phyloP scores from a whole-genome alignment of 805 yeast genomes.

The Danielia oregonensis region DNA sequence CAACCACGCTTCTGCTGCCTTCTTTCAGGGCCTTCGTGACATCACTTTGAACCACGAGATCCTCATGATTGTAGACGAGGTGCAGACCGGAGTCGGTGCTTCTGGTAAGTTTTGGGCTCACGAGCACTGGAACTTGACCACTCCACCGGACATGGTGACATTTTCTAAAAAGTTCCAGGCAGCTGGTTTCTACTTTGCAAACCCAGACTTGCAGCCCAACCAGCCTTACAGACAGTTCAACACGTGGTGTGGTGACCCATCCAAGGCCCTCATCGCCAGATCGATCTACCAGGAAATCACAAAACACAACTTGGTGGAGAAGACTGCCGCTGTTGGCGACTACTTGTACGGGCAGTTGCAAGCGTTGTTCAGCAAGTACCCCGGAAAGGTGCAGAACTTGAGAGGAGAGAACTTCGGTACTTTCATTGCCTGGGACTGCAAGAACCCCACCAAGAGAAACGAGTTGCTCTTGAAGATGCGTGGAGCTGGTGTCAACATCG shows the following conservation, averaged over 20 bases:
- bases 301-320: constrained; percentile 45
- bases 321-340: constrained; percentile 50
- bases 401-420: constrained; percentile 65
- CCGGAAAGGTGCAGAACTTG: constrained; percentile 42
- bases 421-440: constrained; percentile 63
- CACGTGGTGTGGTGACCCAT: constrained; percentile 79
- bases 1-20: constrained; percentile 60
- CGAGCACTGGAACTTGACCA: constrained; percentile 59
- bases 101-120: constrained; percentile 74
- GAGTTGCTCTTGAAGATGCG: constrained; percentile 44
- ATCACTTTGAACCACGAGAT: constrained; percentile 54
- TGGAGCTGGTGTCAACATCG: constrained; percentile 57
- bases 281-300: constrained; percentile 54
- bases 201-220: constrained; percentile 55
- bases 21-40: constrained; percentile 61
- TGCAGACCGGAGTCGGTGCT: constrained; percentile 73
- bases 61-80: constrained; percentile 66
- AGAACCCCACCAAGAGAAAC: constrained; percentile 42
- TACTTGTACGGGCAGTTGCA: constrained; percentile 47
- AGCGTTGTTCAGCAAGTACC: constrained; percentile 36
- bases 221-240: constrained; percentile 67
- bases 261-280: constrained; percentile 61
- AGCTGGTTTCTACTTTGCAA: constrained; percentile 66
- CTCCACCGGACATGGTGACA: constrained; percentile 66
- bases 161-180: constrained; percentile 72